Evolutionary conservation across 805 yeast genomes (phyloP), one percentile per base, ranked within the genome.

Genomic region (Pichia nakasei): DNA sequence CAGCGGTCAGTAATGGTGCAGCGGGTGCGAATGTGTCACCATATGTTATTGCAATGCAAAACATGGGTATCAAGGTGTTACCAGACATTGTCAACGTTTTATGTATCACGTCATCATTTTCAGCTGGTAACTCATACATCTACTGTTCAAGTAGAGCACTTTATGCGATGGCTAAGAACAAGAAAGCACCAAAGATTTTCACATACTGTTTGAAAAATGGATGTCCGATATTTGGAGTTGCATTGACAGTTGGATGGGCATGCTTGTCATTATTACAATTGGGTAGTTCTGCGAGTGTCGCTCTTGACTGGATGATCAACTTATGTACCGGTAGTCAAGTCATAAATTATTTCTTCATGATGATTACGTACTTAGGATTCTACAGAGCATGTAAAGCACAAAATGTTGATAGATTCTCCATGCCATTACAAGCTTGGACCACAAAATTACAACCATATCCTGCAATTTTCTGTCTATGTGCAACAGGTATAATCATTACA

Each of bases 21-120:
- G 82, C 89, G 0, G 93, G 91, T 45, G 95, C 85, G 1, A 82
- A 79, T 31, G 78, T 85, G 7, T 79, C 88, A 18, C 93, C 95
- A 1, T 85, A 82, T 55, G 93, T 85, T 41, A 76, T 87, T 53
- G 91, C 91, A 3, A 86, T 87, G 87, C 72, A 69, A 44, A 76
- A 80, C 49, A 64, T 85, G 55, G 73, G 76, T 1, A 82, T 87
- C 43, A 74, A 67, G 29, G 80, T 73, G 0, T 67, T 86, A 39
- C 94, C 94, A 31, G 76, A 81, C 55, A 71, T 87, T 47, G 87
- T 88, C 45, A 88, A 88, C 61, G 94, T 78, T 1, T 75, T 85
- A 26, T 71, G 87, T 43, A 69, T 87, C 43, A 69, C 85, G 5
- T 75, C 93, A 1, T 83, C 89, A 1, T 81, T 85, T 52, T 80